A percentile compares a stretch with the other conserved stretches of the same genome.
Conservation (phyloP, 1,139 yeast species). For the Scheffersomyces cryptocercus region DNA sequence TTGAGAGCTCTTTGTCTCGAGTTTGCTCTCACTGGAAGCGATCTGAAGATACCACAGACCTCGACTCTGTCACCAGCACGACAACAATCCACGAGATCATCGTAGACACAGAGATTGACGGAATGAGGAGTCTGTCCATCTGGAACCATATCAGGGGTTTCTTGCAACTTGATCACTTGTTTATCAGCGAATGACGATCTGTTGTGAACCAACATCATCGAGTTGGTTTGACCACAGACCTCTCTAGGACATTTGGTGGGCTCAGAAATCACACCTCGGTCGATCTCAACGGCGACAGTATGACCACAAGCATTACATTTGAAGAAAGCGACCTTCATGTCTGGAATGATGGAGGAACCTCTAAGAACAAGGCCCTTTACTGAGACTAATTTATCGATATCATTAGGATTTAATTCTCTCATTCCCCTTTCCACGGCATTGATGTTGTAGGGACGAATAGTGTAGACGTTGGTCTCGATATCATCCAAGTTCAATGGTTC, state of each 20-base stretch:
- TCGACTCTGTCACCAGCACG: slow-evolving; percentile 97
- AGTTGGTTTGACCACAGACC: slow-evolving; percentile 79
- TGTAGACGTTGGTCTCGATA: slow-evolving; percentile 79
- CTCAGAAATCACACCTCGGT: slow-evolving; percentile 91
- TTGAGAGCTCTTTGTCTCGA: slow-evolving; percentile 83
- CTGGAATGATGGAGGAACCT: slow-evolving; percentile 91
- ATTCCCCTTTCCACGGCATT: slow-evolving; percentile 70
- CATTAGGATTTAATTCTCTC: slow-evolving; percentile 94
- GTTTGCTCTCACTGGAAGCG: slow-evolving; percentile 87
- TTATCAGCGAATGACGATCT: slow-evolving; percentile 92
- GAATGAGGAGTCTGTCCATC: slow-evolving; percentile 99
- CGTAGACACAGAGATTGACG: slow-evolving; percentile 90
- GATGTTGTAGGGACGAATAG: slow-evolving; percentile 84
- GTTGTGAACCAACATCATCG: slow-evolving; percentile 90
- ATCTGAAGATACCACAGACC: slow-evolving; percentile 92
- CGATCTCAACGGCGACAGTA: slow-evolving; percentile 87
- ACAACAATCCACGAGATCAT: slow-evolving; percentile 90
- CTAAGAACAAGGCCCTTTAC: slow-evolving; percentile 90
- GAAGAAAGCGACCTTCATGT: slow-evolving; percentile 96
- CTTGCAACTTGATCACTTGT: slow-evolving; percentile 91
- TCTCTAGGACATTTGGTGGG: slow-evolving; percentile 91
- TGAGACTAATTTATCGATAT: slow-evolving; percentile 88
- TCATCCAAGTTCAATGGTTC: slow-evolving; percentile 54
- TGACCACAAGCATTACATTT: slow-evolving; percentile 95
- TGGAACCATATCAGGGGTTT: slow-evolving; percentile 97